Evolutionary conservation across 2,329 filamentous ascomycete species (phyloP).

Genomic region (Penicillium sp.): DNA sequence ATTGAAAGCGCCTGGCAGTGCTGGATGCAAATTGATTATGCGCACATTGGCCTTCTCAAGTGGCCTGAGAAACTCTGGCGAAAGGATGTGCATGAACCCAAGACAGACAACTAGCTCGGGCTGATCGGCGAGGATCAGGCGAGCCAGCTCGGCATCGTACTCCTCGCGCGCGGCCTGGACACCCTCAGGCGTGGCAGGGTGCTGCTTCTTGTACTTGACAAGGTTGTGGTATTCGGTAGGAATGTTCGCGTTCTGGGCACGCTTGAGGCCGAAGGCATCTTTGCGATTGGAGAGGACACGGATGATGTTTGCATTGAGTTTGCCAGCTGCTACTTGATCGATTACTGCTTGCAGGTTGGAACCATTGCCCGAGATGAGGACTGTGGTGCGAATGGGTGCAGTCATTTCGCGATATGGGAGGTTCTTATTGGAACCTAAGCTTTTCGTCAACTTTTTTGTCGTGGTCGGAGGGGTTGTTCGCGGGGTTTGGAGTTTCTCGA

Average conservation of each 20-base stretch:
- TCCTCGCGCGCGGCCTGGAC: constrained; percentile 56
- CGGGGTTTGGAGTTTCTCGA: background rate
- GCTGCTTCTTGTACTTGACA: constrained; percentile 69
- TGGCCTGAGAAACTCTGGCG: constrained; percentile 66
- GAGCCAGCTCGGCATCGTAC: constrained; percentile 75
- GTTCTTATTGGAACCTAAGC: background rate
- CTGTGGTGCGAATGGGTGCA: constrained; percentile 55
- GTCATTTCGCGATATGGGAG: constrained; percentile 23
- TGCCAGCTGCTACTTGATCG: constrained; percentile 53
- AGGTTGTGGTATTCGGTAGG: constrained; percentile 81
- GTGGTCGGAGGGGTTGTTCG: background rate
- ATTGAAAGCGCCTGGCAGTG: constrained; percentile 71
- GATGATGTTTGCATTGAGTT: constrained; percentile 55
- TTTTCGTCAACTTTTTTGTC: background rate
- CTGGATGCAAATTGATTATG: constrained; percentile 82
- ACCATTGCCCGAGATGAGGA: constrained; percentile 72
- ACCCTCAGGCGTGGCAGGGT: constrained; percentile 55
- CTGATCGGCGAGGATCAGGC: constrained; percentile 61
- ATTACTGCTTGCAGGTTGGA: constrained; percentile 79
- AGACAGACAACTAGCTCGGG: constrained; percentile 78
- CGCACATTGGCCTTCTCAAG: constrained; percentile 61
- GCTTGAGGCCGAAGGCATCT: constrained; percentile 63
- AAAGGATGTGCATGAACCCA: constrained; percentile 86
- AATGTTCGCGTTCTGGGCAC: constrained; percentile 62
- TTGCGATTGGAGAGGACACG: constrained; percentile 67